phyloP scores from a whole-genome alignment of 768 basidiomycete species.

The Tulasnella sp. region DNA sequence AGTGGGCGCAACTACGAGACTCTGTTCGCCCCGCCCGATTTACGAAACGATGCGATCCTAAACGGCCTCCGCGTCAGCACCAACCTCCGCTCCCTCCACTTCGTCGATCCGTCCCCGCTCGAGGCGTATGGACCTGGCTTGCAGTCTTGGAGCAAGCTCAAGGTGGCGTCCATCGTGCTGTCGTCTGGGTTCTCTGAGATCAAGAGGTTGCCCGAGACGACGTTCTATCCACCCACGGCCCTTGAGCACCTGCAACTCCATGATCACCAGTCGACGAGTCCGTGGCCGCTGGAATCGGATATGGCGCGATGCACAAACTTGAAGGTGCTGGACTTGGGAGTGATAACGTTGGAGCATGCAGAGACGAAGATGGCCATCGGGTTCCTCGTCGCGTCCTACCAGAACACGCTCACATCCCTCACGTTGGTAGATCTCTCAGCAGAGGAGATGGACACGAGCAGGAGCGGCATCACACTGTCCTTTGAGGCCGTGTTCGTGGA shows the following conservation, averaged over 20 bases:
- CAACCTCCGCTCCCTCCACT: constrained; percentile 17
- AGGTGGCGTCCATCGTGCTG: constrained; percentile 10
- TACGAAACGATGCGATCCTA: constrained; percentile 16
- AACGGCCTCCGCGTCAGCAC: constrained; percentile 12
- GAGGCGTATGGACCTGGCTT: constrained; percentile 18
- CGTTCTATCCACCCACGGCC: constrained; percentile 17
- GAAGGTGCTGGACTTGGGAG: constrained; percentile 17
- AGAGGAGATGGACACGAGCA: background rate
- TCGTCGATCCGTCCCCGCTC: constrained; percentile 20
- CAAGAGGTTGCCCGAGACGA: constrained; percentile 12
- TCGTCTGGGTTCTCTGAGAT: constrained; percentile 13
- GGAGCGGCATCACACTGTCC: background rate
- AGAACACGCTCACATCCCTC: constrained; percentile 17
- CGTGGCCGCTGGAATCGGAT: constrained; percentile 19
- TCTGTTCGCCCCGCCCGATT: constrained; percentile 13
- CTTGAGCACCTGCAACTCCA: constrained; percentile 14
- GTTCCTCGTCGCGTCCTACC: constrained; percentile 18
- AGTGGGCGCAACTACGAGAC: constrained; percentile 2
- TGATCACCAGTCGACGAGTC: constrained; percentile 1
- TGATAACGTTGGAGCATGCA: background rate
- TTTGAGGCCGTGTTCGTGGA: background rate
- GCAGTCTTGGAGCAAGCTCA: constrained; percentile 13
- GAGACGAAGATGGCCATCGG: constrained; percentile 15
- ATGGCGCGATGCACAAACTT: constrained; percentile 18
- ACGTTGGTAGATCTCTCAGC: background rate